phyloP scores from a whole-genome alignment of 2,329 filamentous ascomycete genomes.

The Simplicillium aogashimaense region DNA sequence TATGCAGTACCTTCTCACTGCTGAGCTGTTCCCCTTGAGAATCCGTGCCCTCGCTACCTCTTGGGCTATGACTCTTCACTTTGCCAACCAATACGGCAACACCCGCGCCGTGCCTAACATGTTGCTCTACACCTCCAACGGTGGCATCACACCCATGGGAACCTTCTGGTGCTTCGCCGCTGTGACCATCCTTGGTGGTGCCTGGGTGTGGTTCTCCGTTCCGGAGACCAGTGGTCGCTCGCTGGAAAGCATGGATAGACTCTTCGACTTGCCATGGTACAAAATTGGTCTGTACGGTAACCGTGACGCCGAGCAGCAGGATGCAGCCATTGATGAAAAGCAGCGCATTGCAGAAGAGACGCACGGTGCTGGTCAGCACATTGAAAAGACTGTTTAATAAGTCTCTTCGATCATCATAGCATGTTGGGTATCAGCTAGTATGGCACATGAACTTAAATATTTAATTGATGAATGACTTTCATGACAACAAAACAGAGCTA shows the following conservation, averaged over 20 bases:
- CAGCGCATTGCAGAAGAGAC: conserved; percentile 22
- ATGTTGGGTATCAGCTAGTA: not conserved
- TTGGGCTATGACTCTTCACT: conserved; percentile 69
- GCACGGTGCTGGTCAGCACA: conserved; percentile 19
- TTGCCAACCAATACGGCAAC: conserved; percentile 71
- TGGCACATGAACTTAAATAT: not conserved
- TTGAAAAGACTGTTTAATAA: conserved; percentile 17
- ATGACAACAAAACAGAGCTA: not conserved
- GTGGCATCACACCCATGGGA: conserved; percentile 48
- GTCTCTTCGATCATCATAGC: not conserved
- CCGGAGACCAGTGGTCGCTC: conserved; percentile 61
- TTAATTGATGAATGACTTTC: not conserved
- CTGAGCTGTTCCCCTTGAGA: conserved; percentile 67
- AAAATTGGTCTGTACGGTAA: conserved; percentile 55
- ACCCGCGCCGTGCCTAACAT: conserved; percentile 65
- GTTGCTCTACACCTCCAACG: conserved; percentile 41
- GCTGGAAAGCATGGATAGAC: conserved; percentile 59
- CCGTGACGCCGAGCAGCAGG: conserved; percentile 36
- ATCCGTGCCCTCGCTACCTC: conserved; percentile 63
- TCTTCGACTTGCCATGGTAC: conserved; percentile 68
- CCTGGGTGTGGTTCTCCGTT: conserved; percentile 64
- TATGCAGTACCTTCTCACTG: conserved; percentile 70
- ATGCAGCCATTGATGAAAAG: conserved; percentile 34
- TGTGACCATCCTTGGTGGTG: conserved; percentile 56
- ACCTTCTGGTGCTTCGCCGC: conserved; percentile 71